These are phyloP conservation scores for Phytophthora syringae DNA, from an alignment of 352 stramenopile species.

Conservation along the genomic window DNA sequence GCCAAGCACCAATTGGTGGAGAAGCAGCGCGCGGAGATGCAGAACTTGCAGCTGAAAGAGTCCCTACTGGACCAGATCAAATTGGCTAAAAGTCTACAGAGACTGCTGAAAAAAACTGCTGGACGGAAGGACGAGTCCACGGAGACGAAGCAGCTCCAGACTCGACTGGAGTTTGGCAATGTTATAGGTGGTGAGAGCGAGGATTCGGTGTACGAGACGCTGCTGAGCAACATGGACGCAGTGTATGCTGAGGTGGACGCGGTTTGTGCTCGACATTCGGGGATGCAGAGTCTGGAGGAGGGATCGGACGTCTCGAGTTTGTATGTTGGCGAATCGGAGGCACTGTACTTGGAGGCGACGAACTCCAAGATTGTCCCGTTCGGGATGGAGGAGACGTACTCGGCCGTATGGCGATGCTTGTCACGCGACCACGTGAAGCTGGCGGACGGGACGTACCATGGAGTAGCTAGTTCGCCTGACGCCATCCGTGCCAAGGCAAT, in stretches of 20 bases:
- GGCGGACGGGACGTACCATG: slow-evolving; percentile 45
- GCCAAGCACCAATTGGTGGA: slow-evolving; percentile 42
- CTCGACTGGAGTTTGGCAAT: slow-evolving; percentile 28
- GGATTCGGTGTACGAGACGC: slow-evolving; percentile 28
- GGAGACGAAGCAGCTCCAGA: slow-evolving; percentile 23
- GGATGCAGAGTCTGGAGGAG: slow-evolving; percentile 40
- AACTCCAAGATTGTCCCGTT: slow-evolving; percentile 58
- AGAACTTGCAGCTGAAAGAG: slow-evolving; percentile 41
- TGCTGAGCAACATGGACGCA: slow-evolving; percentile 32
- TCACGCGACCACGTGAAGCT: slow-evolving; percentile 44
- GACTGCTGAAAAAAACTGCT: slow-evolving; percentile 42
- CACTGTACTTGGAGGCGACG: slow-evolving; percentile 45
- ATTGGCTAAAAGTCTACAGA: slow-evolving; percentile 54
- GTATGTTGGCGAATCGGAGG: slow-evolving; percentile 29
- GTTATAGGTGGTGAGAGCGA: slow-evolving; percentile 19
- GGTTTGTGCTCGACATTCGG: slow-evolving; percentile 32
- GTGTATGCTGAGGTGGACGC: slow-evolving; percentile 41
- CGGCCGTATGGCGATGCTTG: slow-evolving; percentile 47
- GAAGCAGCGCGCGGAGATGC: slow-evolving; percentile 39
- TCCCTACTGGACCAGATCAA: slow-evolving; percentile 51
- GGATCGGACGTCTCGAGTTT: slow-evolving; percentile 39
- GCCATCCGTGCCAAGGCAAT: slow-evolving; percentile 54
- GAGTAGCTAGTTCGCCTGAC: slow-evolving; percentile 34
- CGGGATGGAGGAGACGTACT: slow-evolving; percentile 39
- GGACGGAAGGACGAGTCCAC: slow-evolving; percentile 16